Conservation (phyloP, 768 basidiomycete species). For the Rhodotorula sphaerocarpa region DNA sequence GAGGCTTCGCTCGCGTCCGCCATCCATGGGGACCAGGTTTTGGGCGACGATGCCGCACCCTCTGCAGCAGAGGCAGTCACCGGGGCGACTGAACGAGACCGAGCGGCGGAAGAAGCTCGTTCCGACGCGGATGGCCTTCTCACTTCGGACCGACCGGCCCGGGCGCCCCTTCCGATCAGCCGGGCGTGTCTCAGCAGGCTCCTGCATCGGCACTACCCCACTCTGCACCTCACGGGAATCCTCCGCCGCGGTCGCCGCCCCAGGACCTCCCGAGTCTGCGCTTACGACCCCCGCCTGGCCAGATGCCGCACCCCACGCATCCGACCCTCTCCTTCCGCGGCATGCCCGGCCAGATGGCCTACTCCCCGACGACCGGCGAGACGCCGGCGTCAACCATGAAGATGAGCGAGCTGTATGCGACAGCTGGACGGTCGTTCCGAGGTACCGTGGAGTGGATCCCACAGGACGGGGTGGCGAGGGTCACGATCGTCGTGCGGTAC, state of each 20-base stretch:
- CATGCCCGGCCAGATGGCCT: conserved; percentile 8
- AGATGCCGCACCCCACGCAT: background rate
- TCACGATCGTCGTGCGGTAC: conserved; percentile 16
- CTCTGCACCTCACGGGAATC: background rate
- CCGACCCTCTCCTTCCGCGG: conserved; percentile 12
- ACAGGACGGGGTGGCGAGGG: background rate
- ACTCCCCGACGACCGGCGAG: background rate
- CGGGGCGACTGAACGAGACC: too few species aligned
- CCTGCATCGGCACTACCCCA: background rate
- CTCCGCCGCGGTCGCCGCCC: background rate
- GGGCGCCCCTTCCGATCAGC: background rate
- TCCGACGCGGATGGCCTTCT: too few species aligned
- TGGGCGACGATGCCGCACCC: too few species aligned
- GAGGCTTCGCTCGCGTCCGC: too few species aligned
- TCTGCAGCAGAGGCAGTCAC: too few species aligned
- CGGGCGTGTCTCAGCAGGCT: too few species aligned
- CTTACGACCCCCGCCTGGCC: background rate
- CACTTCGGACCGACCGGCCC: background rate
- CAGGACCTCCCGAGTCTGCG: background rate
- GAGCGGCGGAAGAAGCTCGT: too few species aligned
- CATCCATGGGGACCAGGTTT: too few species aligned
- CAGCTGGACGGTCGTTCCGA: conserved; percentile 10
- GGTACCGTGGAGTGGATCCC: conserved; percentile 11
- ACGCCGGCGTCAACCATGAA: background rate
- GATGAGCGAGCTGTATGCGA: too few species aligned